Percentiles rank a stretch among this genome's conserved stretches.
phyloP scores from a whole-genome alignment of 2,329 filamentous ascomycete genomes.

The Fusarium longipes region DNA sequence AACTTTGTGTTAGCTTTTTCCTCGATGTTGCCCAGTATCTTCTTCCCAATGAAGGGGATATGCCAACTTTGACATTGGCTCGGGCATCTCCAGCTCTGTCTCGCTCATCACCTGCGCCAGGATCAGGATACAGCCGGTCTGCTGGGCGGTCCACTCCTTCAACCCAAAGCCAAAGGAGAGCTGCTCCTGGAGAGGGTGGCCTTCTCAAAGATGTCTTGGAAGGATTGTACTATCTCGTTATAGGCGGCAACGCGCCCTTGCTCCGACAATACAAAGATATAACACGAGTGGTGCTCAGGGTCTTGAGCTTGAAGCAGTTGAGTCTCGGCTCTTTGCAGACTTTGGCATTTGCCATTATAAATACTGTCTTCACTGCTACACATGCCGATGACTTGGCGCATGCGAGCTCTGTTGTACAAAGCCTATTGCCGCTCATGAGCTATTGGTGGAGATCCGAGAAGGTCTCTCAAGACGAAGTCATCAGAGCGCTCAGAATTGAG shows the following conservation, averaged over 20 bases:
- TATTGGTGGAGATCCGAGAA: constrained; percentile 82
- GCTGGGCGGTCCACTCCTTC: constrained; percentile 47
- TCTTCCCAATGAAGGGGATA: constrained; percentile 55
- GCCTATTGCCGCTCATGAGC: constrained; percentile 76
- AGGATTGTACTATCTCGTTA: constrained; percentile 73
- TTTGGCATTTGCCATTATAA: constrained; percentile 79
- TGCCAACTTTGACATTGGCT: constrained; percentile 49
- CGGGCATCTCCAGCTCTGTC: constrained; percentile 60
- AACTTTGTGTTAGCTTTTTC: constrained; percentile 76
- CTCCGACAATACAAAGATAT: constrained; percentile 66
- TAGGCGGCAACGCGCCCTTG: constrained; percentile 75
- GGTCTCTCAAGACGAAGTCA: constrained; percentile 68
- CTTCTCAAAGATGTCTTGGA: constrained; percentile 60
- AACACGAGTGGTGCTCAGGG: constrained; percentile 65
- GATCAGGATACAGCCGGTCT: constrained; percentile 45
- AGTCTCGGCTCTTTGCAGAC: constrained; percentile 74
- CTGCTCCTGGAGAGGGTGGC: constrained; percentile 48
- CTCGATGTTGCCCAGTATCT: constrained; percentile 68
- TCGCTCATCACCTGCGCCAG: constrained; percentile 61
- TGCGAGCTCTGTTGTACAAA: constrained; percentile 67
- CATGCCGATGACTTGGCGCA: constrained; percentile 76
- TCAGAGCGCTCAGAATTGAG: constrained; percentile 76
- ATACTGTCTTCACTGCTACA: constrained; percentile 73
- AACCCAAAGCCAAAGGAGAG: constrained; percentile 48
- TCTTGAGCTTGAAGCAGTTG: constrained; percentile 69